These are phyloP conservation scores for Chalciporus chontae DNA, from an alignment of 768 basidiomycete species.

Conservation along the genomic window DNA sequence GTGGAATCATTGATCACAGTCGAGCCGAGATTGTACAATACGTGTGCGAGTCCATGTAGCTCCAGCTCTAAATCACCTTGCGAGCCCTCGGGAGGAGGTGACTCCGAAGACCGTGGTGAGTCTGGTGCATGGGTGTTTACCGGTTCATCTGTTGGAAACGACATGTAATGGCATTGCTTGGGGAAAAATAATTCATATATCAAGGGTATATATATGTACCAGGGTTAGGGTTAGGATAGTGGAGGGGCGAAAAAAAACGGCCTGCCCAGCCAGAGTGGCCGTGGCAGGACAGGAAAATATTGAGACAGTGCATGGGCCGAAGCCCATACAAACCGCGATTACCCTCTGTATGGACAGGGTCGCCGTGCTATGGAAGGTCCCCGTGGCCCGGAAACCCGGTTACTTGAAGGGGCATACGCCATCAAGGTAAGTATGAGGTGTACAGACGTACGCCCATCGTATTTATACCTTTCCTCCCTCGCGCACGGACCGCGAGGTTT, in stretches of 20 bases:
- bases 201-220: not conserved
- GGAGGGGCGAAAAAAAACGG: conserved; percentile 23
- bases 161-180: conserved; percentile 6
- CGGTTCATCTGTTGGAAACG: not conserved
- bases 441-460: not conserved
- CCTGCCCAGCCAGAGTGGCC: conserved; percentile 45
- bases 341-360: conserved; percentile 50
- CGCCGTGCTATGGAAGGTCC: conserved; percentile 54
- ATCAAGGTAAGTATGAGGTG: conserved; percentile 61
- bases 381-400: conserved; percentile 54
- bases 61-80: conserved; percentile 79
- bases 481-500: conserved; percentile 27
- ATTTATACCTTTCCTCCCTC: conserved; percentile 27
- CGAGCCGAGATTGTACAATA: conserved; percentile 76
- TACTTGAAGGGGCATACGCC: conserved; percentile 54
- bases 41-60: conserved; percentile 70
- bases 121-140: conserved; percentile 24
- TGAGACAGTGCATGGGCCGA: conserved; percentile 74
- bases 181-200: not conserved
- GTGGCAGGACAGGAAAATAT: conserved; percentile 75
- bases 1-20: conserved; percentile 82
- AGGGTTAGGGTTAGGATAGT: conserved; percentile 39
- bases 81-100: conserved; percentile 61
- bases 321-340: conserved; percentile 48
- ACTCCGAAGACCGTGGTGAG: conserved; percentile 71